Conservation (phyloP, 2,329 filamentous ascomycete genomes). For the Fusarium verrucosum region DNA sequence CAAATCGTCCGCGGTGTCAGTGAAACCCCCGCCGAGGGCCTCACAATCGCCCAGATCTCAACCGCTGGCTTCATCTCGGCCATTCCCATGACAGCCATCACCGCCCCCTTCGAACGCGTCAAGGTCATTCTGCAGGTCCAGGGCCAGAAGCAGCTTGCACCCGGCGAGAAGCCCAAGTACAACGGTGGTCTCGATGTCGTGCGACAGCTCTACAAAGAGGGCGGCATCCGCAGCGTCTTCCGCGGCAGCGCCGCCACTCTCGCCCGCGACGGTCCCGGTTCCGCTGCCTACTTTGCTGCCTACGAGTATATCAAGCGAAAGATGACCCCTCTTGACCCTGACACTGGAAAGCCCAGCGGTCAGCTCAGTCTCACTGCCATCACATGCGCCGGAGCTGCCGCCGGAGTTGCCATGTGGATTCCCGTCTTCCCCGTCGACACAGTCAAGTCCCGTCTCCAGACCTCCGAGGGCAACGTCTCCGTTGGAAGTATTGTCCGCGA, state of each 20-base stretch:
- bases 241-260: slow-evolving; percentile 90
- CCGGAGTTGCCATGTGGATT: slow-evolving; percentile 98
- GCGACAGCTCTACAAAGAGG: slow-evolving; percentile 89
- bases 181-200: slow-evolving; percentile 89
- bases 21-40: slow-evolving; percentile 72
- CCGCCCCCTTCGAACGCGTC: slow-evolving; percentile 98
- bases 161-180: slow-evolving; percentile 94
- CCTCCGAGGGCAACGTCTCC: slow-evolving; percentile 83
- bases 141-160: slow-evolving; percentile 86
- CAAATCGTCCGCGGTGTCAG: slow-evolving; percentile 78
- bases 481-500: slow-evolving; percentile 81
- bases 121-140: slow-evolving; percentile 99
- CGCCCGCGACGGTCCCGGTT: slow-evolving; percentile 91
- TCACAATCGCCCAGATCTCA: slow-evolving; percentile 86
- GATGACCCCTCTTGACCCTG: slow-evolving; percentile 83
- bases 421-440: slow-evolving; percentile 98
- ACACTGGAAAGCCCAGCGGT: slow-evolving; percentile 75
- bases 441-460: slow-evolving; percentile 93
- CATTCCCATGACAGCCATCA: slow-evolving; percentile 96
- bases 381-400: slow-evolving; percentile 85
- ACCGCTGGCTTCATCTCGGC: slow-evolving; percentile 97
- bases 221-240: slow-evolving; percentile 91
- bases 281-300: slow-evolving; percentile 94
- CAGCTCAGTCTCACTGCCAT: slow-evolving; percentile 84
- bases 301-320: slow-evolving; percentile 95